These are phyloP conservation scores for Sclerotinia nivalis DNA, from an alignment of 2,329 filamentous ascomycete genomes.

Conservation along the genomic window DNA sequence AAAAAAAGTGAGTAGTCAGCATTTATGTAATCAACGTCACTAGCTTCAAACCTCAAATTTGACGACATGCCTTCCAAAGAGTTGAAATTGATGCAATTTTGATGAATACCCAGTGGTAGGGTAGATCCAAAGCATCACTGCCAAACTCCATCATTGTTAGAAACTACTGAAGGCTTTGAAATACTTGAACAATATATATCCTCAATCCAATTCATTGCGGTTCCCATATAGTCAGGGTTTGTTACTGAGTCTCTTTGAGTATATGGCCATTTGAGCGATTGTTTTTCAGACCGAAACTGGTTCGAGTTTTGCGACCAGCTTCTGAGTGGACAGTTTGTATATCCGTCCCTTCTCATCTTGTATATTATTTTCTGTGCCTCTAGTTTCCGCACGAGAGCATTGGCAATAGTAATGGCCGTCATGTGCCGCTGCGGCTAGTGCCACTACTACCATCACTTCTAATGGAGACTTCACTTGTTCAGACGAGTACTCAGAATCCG, in stretches of 20 bases:
- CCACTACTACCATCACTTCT: too few species aligned
- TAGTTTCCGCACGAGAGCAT: too few species aligned
- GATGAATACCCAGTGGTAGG: not conserved
- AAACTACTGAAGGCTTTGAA: not conserved
- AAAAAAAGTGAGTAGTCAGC: not conserved
- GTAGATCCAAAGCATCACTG: too few species aligned
- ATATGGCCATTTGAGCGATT: not conserved
- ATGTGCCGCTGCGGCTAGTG: too few species aligned
- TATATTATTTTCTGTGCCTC: too few species aligned
- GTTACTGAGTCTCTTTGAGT: not conserved
- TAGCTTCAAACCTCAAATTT: not conserved
- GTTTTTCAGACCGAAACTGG: not conserved
- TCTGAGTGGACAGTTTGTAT: not conserved
- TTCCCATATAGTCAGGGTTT: not conserved
- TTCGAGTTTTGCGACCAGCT: not conserved
- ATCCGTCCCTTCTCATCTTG: not conserved
- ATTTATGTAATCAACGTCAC: slow-evolving; percentile 12
- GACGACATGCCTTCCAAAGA: not conserved
- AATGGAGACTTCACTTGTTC: too few species aligned
- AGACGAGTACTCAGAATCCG: too few species aligned
- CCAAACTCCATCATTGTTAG: not conserved
- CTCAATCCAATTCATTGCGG: not conserved
- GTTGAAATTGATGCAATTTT: not conserved
- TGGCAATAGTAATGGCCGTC: too few species aligned
- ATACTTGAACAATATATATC: not conserved